Conservation (phyloP, 495 filamentous ascomycete genomes). For the Neurospora tetrasperma region DNA sequence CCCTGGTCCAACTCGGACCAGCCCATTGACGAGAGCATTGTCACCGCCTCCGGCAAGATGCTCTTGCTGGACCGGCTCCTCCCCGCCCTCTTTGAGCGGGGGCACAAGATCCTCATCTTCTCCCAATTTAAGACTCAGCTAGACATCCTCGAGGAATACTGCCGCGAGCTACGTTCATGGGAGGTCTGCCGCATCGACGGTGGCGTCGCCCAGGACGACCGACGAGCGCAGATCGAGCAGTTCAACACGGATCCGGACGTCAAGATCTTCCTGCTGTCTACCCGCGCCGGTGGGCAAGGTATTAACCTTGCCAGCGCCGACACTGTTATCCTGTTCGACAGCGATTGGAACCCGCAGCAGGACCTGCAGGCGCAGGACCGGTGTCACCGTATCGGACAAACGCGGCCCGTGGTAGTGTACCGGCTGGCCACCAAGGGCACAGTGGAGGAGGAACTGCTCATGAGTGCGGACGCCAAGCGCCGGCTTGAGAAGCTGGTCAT, state of each 20-base stretch:
- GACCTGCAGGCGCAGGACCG: slow-evolving; percentile 95
- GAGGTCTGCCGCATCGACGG: slow-evolving; percentile 86
- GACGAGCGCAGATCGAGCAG: slow-evolving; percentile 69
- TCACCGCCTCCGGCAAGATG: slow-evolving; percentile 90
- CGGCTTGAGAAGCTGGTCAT: slow-evolving; percentile 91
- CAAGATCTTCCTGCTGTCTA: slow-evolving; percentile 80
- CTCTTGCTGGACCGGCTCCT: slow-evolving; percentile 81
- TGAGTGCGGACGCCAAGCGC: slow-evolving; percentile 88
- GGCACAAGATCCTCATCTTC: slow-evolving; percentile 91
- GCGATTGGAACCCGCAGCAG: slow-evolving; percentile 96
- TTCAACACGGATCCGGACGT: slow-evolving; percentile 67
- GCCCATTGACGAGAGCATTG: slow-evolving; percentile 62
- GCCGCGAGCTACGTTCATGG: slow-evolving; percentile 59
- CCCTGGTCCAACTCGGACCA: slow-evolving; percentile 56
- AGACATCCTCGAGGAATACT: slow-evolving; percentile 84
- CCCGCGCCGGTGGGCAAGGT: slow-evolving; percentile 85
- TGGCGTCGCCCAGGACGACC: slow-evolving; percentile 66
- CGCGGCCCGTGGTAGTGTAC: slow-evolving; percentile 84
- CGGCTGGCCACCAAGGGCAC: slow-evolving; percentile 88
- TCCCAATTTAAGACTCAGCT: slow-evolving; percentile 93
- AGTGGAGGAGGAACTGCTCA: slow-evolving; percentile 79
- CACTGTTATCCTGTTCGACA: slow-evolving; percentile 93
- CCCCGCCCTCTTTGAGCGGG: slow-evolving; percentile 58
- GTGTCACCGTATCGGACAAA: slow-evolving; percentile 90
- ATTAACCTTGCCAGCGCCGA: slow-evolving; percentile 97